A percentile compares a stretch with the other conserved stretches of the same genome.
These are phyloP conservation scores for Geotrichum bryndzae DNA, from an alignment of 1,139 yeast genomes.

Conservation along the genomic window DNA sequence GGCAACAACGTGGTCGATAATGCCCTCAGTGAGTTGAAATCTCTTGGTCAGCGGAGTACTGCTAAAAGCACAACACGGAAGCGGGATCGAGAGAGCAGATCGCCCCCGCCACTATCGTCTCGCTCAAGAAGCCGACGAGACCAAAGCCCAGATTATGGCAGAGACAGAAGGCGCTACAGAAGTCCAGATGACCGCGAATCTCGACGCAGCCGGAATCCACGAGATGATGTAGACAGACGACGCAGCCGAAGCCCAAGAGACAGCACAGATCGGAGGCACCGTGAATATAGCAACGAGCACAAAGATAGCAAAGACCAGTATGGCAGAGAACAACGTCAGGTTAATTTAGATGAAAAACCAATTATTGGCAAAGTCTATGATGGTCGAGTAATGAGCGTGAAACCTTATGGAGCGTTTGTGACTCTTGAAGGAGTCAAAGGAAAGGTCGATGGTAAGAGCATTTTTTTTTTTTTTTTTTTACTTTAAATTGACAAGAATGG, in stretches of 20 bases:
- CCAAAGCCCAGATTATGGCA: background rate
- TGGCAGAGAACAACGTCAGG: constrained; percentile 14
- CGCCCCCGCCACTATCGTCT: constrained; percentile 2
- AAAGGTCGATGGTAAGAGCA: constrained; percentile 43
- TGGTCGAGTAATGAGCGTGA: constrained; percentile 57
- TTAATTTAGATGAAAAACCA: constrained; percentile 33
- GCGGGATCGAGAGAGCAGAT: background rate
- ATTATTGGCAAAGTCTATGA: constrained; percentile 45
- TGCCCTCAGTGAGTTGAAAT: constrained; percentile 11
- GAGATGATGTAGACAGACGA: constrained; percentile 1
- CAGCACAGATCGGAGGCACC: background rate
- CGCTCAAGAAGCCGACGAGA: background rate
- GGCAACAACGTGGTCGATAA: constrained; percentile 12
- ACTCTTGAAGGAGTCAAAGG: constrained; percentile 40
- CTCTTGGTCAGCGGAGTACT: background rate
- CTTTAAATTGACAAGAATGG: background rate
- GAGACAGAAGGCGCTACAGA: background rate
- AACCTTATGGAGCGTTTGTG: constrained; percentile 76
- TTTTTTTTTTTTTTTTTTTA: background rate
- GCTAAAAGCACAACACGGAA: background rate
- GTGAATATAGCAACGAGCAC: constrained; percentile 11
- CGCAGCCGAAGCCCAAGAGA: constrained; percentile 3
- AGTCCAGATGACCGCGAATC: background rate
- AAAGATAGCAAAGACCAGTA: constrained; percentile 16
- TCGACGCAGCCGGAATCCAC: background rate